Percentiles rank a stretch among this genome's conserved stretches.
Evolutionary conservation across 371 early-diverging fungal species (phyloP).

Genomic region (Dichotomocladium elegans): DNA sequence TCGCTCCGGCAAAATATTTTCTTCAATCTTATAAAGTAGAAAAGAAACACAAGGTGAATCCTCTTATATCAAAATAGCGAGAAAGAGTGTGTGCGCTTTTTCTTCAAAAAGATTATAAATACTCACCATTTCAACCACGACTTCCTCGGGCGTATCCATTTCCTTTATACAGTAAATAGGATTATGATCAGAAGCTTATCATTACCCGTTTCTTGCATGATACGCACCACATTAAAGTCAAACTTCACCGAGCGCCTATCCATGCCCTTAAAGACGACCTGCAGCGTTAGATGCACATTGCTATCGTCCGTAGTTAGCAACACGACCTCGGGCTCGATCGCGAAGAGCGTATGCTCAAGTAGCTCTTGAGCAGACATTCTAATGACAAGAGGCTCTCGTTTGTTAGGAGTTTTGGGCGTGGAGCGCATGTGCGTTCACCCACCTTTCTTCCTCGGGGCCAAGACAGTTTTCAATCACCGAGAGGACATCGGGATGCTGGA

Average conservation of each 20-base stretch:
- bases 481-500: constrained; percentile 69
- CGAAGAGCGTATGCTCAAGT: constrained; percentile 81
- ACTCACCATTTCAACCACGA: constrained; percentile 84
- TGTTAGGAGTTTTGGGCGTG: neutral
- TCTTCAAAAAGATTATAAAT: too few species aligned
- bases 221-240: constrained; percentile 64
- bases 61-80: neutral
- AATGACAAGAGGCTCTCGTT: too few species aligned
- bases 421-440: constrained; percentile 1
- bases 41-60: neutral
- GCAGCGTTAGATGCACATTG: constrained; percentile 72
- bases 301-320: constrained; percentile 57
- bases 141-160: constrained; percentile 89
- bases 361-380: constrained; percentile 72
- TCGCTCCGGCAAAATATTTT: constrained; percentile 71
- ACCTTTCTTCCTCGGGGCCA: constrained; percentile 55
- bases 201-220: neutral
- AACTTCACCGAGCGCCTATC: constrained; percentile 87
- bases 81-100: too few species aligned
- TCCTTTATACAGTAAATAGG: constrained; percentile 48
- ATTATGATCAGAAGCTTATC: neutral
- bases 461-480: constrained; percentile 76
- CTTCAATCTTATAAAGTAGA: constrained; percentile 61
- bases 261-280: constrained; percentile 82
- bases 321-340: constrained; percentile 67